A percentile compares a stretch with the other conserved stretches of the same genome.
Evolutionary conservation across 1,139 yeast genomes (phyloP).

Genomic region (Blastobotrys buckinghamii): DNA sequence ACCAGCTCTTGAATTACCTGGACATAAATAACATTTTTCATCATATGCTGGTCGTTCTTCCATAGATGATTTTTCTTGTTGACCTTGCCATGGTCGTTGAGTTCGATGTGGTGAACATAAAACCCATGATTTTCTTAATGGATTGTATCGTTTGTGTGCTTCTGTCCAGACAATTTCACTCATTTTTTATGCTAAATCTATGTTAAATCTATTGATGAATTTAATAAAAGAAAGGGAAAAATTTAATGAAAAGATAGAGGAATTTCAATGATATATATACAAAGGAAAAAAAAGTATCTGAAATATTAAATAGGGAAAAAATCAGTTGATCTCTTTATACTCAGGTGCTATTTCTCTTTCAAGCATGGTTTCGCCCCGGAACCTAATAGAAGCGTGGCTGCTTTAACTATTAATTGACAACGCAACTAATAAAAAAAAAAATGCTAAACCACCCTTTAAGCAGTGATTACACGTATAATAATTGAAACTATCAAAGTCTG

Average conservation of each 20-base stretch:
- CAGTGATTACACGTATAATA: too few species aligned
- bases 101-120: constrained; percentile 75
- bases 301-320: neutral
- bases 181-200: neutral
- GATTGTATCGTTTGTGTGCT: constrained; percentile 64
- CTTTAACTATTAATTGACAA: too few species aligned
- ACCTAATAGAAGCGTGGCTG: too few species aligned
- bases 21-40: constrained; percentile 65
- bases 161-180: constrained; percentile 19
- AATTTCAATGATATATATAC: neutral
- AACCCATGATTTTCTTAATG: constrained; percentile 57
- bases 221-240: neutral
- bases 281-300: neutral
- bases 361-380: too few species aligned
- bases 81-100: constrained; percentile 80
- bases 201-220: neutral
- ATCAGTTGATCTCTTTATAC: neutral
- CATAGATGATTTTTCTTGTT: constrained; percentile 48
- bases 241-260: neutral
- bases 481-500: too few species aligned
- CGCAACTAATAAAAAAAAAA: too few species aligned
- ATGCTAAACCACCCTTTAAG: too few species aligned
- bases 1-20: constrained; percentile 62
- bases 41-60: constrained; percentile 51
- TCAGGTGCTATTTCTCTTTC: too few species aligned